These are phyloP conservation scores for Neurospora sp. DNA, from an alignment of 495 filamentous ascomycete species.

Conservation along the genomic window DNA sequence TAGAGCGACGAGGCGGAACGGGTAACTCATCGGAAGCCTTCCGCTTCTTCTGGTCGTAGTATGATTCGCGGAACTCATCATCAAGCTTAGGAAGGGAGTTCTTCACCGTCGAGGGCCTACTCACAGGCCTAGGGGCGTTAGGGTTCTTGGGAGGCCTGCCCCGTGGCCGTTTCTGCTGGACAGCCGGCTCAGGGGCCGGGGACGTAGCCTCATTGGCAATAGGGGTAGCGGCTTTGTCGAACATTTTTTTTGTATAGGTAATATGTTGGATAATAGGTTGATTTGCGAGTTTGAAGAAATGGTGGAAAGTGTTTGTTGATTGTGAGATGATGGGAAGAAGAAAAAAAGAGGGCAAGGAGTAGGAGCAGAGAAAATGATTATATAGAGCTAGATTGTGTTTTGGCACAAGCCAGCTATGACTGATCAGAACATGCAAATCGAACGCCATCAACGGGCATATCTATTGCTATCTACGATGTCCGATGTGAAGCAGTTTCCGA, in stretches of 20 bases:
- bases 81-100: no score
- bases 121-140: no score
- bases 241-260: neutral
- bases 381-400: neutral
- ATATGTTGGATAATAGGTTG: neutral
- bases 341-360: neutral
- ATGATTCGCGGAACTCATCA: no score
- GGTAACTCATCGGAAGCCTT: no score
- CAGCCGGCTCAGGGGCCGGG: neutral
- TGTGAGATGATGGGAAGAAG: neutral
- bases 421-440: neutral
- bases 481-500: neutral
- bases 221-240: neutral
- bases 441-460: neutral
- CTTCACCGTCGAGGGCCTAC: neutral
- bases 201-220: neutral
- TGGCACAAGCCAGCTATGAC: neutral
- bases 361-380: neutral
- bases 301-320: neutral
- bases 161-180: neutral
- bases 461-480: neutral
- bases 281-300: neutral
- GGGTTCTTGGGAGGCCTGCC: neutral
- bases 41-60: no score
- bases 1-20: no score